Base-by-base conservation (phyloP, 164 flowering plant genomes). In the Santalum album region DNA sequence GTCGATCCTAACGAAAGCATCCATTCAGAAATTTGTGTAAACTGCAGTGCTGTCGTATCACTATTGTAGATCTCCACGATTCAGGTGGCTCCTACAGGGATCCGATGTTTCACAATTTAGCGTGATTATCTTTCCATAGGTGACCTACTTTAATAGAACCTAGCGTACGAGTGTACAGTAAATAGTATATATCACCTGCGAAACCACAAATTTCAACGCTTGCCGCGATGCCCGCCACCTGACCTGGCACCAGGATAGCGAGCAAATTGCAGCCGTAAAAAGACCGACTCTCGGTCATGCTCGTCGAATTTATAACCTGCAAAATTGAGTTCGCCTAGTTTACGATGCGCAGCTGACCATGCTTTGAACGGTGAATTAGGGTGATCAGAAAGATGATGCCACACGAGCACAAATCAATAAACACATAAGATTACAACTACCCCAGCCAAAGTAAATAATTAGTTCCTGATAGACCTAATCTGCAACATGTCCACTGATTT, bases 241-340 rank as follows among this genome's bases (percentile, higher is more conserved):
- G 97, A 78, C 79, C 95, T 81, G n/a, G 90, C 90, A 75, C 97
- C 95, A 72, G 97, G 97, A 71, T 67, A 67, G 73, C 97, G 95
- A 73, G 97, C 86, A 65, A 87, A 90, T 67, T 90, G 95, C 66
- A 90, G 71, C 86, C 95, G 78, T 73, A 87, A 71, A 55, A 39
- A 48, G 68, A 72, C 72, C 23, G 95, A 81, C 44, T 87, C 86
- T 21, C 83, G 85, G 66, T 84, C 95, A 69, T 79, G 82, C 75
- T 90, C 97, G 51, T 90, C 97, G 23, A 90, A 80, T 68, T 65
- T 76, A 68, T 90, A 90, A 84, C 97, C 97, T 86, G 90, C 84
- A 86, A 80, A 79, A 83, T 77, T 52, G 70, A 81, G 75, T 70
- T 55, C 49, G 60, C 69, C 79, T 61, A 56, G 62, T 77, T 77